Conservation (phyloP, 2,329 filamentous ascomycete species). For the Aspergillus ibericus region DNA sequence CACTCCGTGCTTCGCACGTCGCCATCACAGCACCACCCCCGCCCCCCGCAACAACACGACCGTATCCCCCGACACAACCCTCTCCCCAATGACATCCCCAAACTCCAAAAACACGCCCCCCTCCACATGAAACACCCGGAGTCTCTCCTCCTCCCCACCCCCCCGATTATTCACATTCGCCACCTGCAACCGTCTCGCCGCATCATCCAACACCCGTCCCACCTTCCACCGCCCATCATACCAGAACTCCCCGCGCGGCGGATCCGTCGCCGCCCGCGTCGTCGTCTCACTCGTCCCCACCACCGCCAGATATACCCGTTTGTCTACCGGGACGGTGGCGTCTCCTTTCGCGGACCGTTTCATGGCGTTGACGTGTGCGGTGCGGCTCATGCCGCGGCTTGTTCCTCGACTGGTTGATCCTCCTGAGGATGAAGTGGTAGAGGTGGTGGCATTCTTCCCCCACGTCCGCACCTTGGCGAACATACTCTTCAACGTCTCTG, state of each 20-base stretch:
- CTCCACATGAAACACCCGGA: constrained; percentile 92
- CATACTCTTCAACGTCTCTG: constrained; percentile 69
- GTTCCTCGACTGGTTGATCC: too few species aligned
- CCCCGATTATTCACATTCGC: constrained; percentile 49
- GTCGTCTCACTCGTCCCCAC: constrained; percentile 88
- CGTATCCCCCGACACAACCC: constrained; percentile 78
- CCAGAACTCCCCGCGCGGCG: constrained; percentile 78
- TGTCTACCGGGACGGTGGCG: constrained; percentile 73
- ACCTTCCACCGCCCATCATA: constrained; percentile 87
- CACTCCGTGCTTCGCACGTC: background rate
- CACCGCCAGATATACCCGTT: constrained; percentile 85
- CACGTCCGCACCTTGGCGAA: constrained; percentile 76
- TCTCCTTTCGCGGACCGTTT: constrained; percentile 92
- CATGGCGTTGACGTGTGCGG: constrained; percentile 71
- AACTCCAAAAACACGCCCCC: constrained; percentile 84
- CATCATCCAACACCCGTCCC: constrained; percentile 59
- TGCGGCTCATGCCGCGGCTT: too few species aligned
- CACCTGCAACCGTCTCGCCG: constrained; percentile 42
- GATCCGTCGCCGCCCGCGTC: constrained; percentile 78
- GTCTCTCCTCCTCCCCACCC: constrained; percentile 62
- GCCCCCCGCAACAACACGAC: constrained; percentile 85
- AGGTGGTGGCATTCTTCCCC: constrained; percentile 66
- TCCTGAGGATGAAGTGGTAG: background rate
- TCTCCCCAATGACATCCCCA: constrained; percentile 74
- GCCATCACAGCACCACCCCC: constrained; percentile 59